Base-by-base conservation (phyloP, 2,329 filamentous ascomycete genomes). In the Coleophoma cylindrospora region DNA sequence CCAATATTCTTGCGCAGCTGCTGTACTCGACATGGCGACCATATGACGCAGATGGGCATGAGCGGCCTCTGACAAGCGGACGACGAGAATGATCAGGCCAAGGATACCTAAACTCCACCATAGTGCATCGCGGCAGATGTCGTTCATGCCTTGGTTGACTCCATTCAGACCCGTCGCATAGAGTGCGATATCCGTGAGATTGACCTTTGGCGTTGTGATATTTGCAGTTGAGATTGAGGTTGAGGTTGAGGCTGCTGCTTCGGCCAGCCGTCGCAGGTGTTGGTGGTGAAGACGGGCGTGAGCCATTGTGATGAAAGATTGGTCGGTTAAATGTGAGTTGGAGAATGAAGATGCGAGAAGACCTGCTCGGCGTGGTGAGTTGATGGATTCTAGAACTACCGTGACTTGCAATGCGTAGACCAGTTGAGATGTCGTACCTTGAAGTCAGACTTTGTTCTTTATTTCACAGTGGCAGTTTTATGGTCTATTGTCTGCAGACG, bases 31-130 rank as follows among this genome's bases (percentile, higher is more conserved):
- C 80, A 86, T 83, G 56, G 80, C 74, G 17, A 74, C 74, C 38
- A 85, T 72, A 53, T 81, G 80, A 40, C 83, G 76, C 32, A 84
- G 65, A 57, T 81, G 76, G 43, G 73, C 72, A 74, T 75, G 79
- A 32, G 67, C 61, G 50, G 84, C 72, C 61, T 83, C 76, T 32
- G 72, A 52, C 22, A 84, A 64, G 49, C 81, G 74, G 54, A 83
- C 70, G 17, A 65, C 45, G 36, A 86, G 69, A 43, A 86, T 70
- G 32, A 76, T 55, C 47, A 84, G 61, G 43, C 70, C 80, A 49
- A 81, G 67, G 50, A 75, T 73, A 15, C 82, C 82, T 50, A 86
- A 61, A 45, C 70, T 81, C 75, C 76, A 82, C 81, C 81, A 85
- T 12, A 84, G 61, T 37, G 72, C 66, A 55, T 83, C 72, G 59